Percentiles rank a stretch among this genome's conserved stretches.
Evolutionary conservation across 1,139 yeast genomes (phyloP).

Genomic region (Suhomyces panamericanus): DNA sequence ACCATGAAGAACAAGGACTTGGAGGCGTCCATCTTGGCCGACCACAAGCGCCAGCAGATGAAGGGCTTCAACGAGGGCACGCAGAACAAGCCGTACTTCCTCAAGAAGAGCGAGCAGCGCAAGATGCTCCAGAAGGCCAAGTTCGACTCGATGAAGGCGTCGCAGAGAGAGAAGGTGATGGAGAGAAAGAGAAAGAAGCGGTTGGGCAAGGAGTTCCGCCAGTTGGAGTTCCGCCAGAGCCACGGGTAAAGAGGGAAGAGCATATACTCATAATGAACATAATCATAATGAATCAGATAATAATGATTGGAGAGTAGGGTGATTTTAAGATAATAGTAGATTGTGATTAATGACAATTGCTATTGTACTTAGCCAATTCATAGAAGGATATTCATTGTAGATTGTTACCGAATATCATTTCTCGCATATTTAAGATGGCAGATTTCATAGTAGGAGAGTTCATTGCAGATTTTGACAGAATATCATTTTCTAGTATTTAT

Average conservation of each 20-base stretch:
- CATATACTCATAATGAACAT: background rate
- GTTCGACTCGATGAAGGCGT: conserved; percentile 78
- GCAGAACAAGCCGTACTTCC: conserved; percentile 53
- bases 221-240: conserved; percentile 54
- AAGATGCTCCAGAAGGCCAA: conserved; percentile 86
- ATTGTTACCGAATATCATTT: no score
- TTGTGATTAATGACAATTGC: no score
- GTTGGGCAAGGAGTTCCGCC: conserved; percentile 86
- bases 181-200: conserved; percentile 93
- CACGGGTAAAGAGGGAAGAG: background rate
- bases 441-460: no score
- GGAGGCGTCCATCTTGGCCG: conserved; percentile 62
- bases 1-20: conserved; percentile 75
- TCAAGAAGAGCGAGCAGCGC: conserved; percentile 80
- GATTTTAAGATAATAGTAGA: no score
- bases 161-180: conserved; percentile 83
- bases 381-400: no score
- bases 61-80: conserved; percentile 49
- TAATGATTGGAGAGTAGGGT: no score
- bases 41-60: conserved; percentile 50
- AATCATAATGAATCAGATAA: no score
- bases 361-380: no score
- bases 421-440: no score
- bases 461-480: no score
- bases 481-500: no score